A percentile compares a stretch with the other conserved stretches of the same genome.
Evolutionary conservation across 2,329 filamentous ascomycete genomes (phyloP).

Genomic region (Talaromyces albobiverticillius): DNA sequence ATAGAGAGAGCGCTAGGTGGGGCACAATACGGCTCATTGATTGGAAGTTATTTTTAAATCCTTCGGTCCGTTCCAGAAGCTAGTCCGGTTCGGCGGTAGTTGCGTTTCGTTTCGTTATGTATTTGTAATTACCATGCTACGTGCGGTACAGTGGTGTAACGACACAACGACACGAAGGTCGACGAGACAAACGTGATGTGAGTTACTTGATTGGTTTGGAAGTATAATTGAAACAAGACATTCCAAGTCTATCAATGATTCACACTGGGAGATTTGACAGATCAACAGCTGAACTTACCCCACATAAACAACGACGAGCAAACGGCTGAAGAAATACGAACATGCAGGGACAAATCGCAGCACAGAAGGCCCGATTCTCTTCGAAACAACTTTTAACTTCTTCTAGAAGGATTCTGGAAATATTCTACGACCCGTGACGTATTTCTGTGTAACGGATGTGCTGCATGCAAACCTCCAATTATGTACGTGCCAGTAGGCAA

Average conservation of each 20-base stretch:
- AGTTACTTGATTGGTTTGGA: not conserved
- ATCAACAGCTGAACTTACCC: no score
- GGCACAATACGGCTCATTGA: not conserved
- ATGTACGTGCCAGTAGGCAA: no score
- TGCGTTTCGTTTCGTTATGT: not conserved
- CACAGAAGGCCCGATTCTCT: no score
- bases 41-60: slow-evolving; percentile 5
- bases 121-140: not conserved
- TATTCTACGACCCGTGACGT: not conserved
- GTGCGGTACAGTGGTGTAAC: not conserved
- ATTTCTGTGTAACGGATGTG: not conserved
- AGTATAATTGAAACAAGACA: not conserved
- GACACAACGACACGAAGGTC: no score
- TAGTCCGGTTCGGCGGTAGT: no score
- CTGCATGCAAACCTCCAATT: not conserved
- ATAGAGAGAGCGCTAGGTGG: not conserved
- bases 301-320: no score
- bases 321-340: no score
- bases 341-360: not conserved
- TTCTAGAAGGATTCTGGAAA: not conserved
- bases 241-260: not conserved
- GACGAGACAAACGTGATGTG: no score
- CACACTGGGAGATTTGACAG: no score
- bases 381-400: no score
- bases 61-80: slow-evolving; percentile 8